phyloP scores from a whole-genome alignment of 345 rosid species.

The Arabis alpina region DNA sequence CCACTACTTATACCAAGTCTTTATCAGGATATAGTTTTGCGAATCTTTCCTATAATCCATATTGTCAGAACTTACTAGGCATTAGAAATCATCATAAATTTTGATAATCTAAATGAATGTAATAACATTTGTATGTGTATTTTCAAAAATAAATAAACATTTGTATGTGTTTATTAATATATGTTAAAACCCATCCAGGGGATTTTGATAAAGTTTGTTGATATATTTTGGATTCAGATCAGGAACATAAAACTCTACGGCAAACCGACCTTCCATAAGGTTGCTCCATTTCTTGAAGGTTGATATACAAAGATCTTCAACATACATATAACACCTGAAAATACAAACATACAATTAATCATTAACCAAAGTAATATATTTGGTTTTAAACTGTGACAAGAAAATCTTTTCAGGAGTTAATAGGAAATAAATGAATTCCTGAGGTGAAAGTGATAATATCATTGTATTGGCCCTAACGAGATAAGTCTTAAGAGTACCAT shows the following conservation, averaged over 20 bases:
- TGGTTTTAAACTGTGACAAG: slow-evolving; percentile 17
- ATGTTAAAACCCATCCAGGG: slow-evolving; percentile 66
- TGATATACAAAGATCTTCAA: too few species aligned
- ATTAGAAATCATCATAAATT: slow-evolving; percentile 2
- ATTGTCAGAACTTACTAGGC: slow-evolving; percentile 69
- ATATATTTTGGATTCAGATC: slow-evolving; percentile 72
- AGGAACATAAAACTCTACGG: slow-evolving; percentile 77
- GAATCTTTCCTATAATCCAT: slow-evolving; percentile 90
- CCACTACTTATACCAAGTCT: slow-evolving; percentile 77
- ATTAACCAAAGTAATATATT: neutral
- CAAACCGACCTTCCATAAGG: slow-evolving; percentile 92
- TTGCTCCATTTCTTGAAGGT: slow-evolving; percentile 88
- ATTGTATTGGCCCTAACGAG: slow-evolving; percentile 70
- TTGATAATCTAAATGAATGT: neutral
- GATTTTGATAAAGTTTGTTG: slow-evolving; percentile 69
- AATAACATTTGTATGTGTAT: neutral
- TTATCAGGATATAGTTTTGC: slow-evolving; percentile 66
- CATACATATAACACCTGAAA: slow-evolving; percentile 57
- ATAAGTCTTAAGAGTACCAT: too few species aligned
- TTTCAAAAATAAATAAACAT: too few species aligned
- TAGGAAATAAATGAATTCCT: slow-evolving; percentile 45
- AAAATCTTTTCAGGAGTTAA: slow-evolving; percentile 1
- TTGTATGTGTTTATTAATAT: too few species aligned
- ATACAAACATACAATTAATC: neutral
- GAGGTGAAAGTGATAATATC: slow-evolving; percentile 49